Evolutionary conservation across 164 flowering plant genomes (phyloP), one percentile per base, ranked within the genome.

Genomic region (Houttuynia cordata): DNA sequence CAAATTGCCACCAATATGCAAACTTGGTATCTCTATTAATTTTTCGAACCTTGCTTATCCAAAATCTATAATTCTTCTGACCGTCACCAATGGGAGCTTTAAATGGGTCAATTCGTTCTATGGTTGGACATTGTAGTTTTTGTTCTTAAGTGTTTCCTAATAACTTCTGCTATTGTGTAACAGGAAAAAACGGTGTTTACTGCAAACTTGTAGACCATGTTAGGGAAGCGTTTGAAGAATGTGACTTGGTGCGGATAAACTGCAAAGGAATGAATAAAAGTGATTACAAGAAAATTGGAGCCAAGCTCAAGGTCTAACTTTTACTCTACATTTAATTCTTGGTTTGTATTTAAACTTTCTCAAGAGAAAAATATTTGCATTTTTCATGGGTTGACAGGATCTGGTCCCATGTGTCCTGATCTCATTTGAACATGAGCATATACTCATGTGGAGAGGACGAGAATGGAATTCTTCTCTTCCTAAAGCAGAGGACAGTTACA

Each of bases 171-270:
- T 10, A 17, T 14, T 57, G 59, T 13, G 67, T 53, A 58, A 67
- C 74, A 75, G 79, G 75, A 3, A 89, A 86, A 76, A 90, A 87
- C 73, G 97, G 97, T 51, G 87, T 88, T 3, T 93, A 90, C 64
- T 64, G 62, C 57, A 66, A 80, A 65, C 81, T 93, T 20, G 88
- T 74, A 17, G 73, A 64, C 19, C 60, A 77, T 70, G 90, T 92
- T 10, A 80, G 80, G 68, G 97, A 93, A 74, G 96, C 97, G 64
- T 93, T 89, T 77, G 96, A 87, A 79, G 98, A 69, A 40, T 93
- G 98, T 77, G 97, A 89, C 62, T 65, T 89, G 68, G 97, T 81
- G 41, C 76, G 84, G 37, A 82, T 93, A 47, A 77, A 88, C 64
- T 93, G 99, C 62, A 73, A 80, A 74, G 97, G 97, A 59, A 56